Conservation (phyloP, 2,329 filamentous ascomycete species). For the Talaromyces sp. region DNA sequence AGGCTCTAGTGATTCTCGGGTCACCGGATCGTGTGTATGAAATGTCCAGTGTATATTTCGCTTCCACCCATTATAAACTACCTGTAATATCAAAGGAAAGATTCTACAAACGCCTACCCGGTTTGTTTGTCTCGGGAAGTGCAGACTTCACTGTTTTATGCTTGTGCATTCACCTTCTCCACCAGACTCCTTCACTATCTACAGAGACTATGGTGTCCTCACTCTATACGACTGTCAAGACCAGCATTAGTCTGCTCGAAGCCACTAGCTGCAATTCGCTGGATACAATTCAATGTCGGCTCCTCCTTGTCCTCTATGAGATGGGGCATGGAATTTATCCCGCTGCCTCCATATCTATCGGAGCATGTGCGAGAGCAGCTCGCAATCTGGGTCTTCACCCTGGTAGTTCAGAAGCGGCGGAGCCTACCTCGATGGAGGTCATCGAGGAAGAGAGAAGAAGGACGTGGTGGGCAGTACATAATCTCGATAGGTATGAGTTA, state of each 20-base stretch:
- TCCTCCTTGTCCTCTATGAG: neutral
- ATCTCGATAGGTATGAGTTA: neutral
- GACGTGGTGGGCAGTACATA: neutral
- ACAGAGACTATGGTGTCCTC: neutral
- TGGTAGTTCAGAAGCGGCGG: neutral
- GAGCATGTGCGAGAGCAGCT: neutral
- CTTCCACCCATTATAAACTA: neutral
- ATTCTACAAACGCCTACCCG: neutral
- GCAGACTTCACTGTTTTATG: neutral
- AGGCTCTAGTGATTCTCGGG: neutral
- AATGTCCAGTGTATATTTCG: neutral
- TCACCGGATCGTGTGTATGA: neutral
- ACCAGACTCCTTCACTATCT: neutral
- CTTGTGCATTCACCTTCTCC: neutral
- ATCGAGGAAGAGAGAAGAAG: neutral
- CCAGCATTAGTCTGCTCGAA: neutral
- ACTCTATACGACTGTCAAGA: neutral
- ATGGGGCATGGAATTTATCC: neutral
- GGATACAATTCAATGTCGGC: neutral
- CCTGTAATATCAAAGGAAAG: neutral
- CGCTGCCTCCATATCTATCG: neutral
- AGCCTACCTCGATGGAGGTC: neutral
- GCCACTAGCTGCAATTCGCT: neutral
- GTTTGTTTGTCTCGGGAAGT: neutral
- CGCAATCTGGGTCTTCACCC: neutral